Conservation (phyloP, 2,329 filamentous ascomycete species). For the Cercospora beticola region DNA sequence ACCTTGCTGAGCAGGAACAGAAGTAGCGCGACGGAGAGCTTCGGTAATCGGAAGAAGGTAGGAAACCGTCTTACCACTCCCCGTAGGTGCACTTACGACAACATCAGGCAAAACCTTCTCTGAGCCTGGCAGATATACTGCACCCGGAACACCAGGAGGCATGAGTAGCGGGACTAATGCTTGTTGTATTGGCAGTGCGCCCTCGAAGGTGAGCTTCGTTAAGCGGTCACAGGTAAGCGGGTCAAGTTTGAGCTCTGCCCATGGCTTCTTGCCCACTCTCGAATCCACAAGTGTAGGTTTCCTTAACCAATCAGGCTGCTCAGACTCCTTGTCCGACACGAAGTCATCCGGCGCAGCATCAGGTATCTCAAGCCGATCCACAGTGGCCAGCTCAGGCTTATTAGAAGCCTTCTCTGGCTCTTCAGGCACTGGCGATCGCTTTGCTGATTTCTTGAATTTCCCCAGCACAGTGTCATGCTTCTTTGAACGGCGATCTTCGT, state of each 20-base stretch:
- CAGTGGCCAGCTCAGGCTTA: constrained; percentile 31
- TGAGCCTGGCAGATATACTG: constrained; percentile 30
- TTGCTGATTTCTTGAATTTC: constrained; percentile 46
- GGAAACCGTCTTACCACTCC: constrained; percentile 91
- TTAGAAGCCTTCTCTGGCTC: constrained; percentile 23
- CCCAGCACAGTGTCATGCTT: constrained; percentile 42
- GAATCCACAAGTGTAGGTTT: constrained; percentile 52
- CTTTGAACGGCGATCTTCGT: constrained; percentile 31
- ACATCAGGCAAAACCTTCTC: constrained; percentile 60
- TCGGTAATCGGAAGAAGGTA: constrained; percentile 86
- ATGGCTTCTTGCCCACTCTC: neutral
- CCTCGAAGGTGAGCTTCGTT: constrained; percentile 64
- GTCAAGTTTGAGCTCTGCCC: constrained; percentile 8
- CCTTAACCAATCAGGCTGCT: constrained; percentile 77
- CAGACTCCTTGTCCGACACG: constrained; percentile 67
- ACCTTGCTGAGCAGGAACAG: constrained; percentile 52
- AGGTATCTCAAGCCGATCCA: constrained; percentile 61
- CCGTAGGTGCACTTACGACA: constrained; percentile 87
- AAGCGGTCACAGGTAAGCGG: constrained; percentile 51
- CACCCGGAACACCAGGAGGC: constrained; percentile 47
- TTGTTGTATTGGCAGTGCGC: constrained; percentile 78
- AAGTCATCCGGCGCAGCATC: constrained; percentile 37
- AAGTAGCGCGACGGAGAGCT: constrained; percentile 61
- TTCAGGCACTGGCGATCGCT: constrained; percentile 18
- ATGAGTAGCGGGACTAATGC: constrained; percentile 78